A percentile compares a stretch with the other conserved stretches of the same genome.
phyloP scores from a whole-genome alignment of 768 basidiomycete genomes.

The Imleria badia region DNA sequence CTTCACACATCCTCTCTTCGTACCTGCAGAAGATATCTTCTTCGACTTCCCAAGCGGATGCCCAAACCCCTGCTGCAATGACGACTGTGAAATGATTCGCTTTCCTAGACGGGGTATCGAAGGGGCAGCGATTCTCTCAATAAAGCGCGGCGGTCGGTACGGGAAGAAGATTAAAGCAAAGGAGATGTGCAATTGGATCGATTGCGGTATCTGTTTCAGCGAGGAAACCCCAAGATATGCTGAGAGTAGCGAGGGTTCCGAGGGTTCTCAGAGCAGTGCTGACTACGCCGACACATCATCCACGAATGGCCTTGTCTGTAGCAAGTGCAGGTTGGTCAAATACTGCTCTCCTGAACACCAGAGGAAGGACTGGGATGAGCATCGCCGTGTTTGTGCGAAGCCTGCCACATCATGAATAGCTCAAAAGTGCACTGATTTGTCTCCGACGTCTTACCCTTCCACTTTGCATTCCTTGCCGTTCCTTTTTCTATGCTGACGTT shows the following conservation, averaged over 20 bases:
- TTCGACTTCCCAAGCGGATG: conserved; percentile 79
- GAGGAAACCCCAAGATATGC: conserved; percentile 38
- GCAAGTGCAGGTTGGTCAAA: conserved; percentile 76
- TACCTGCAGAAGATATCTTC: conserved; percentile 71
- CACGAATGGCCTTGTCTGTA: conserved; percentile 59
- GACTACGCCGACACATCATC: conserved; percentile 34
- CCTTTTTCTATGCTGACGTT: neutral
- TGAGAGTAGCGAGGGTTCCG: conserved; percentile 45
- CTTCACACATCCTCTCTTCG: conserved; percentile 69
- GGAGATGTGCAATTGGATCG: conserved; percentile 85
- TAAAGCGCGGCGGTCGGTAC: conserved; percentile 54
- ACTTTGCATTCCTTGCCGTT: neutral
- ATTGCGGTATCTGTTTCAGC: conserved; percentile 62
- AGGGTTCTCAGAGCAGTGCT: conserved; percentile 44
- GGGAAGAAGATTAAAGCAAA: conserved; percentile 50
- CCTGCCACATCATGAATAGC: conserved; percentile 23
- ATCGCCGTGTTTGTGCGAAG: conserved; percentile 64
- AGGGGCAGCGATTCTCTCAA: conserved; percentile 58
- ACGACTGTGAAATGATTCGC: conserved; percentile 81
- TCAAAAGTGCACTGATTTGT: neutral
- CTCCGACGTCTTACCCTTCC: neutral
- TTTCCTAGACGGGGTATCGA: conserved; percentile 68
- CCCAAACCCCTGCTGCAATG: conserved; percentile 75
- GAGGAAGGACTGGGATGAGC: conserved; percentile 76
- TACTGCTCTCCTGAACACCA: conserved; percentile 78